These are phyloP conservation scores for Crucihimalaya himalaica DNA, from an alignment of 345 rosid species.

Conservation along the genomic window DNA sequence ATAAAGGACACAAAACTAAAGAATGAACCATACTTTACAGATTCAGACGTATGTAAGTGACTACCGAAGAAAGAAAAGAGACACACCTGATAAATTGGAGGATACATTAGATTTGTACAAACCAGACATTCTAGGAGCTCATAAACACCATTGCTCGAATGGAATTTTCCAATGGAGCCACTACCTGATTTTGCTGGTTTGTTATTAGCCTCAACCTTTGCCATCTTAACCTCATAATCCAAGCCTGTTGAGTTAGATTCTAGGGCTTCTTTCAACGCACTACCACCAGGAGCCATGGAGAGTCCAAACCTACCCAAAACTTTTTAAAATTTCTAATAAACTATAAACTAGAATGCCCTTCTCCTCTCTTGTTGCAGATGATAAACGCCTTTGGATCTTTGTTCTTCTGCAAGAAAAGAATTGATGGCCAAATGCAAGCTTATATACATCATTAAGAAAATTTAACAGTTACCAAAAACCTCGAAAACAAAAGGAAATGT, in stretches of 20 bases:
- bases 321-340: not conserved
- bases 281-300: constrained; percentile 63
- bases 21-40: not conserved
- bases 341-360: constrained; percentile 15
- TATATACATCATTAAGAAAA: constrained; percentile 15
- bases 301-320: constrained; percentile 15
- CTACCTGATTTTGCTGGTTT: constrained; percentile 52
- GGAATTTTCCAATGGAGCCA: constrained; percentile 48
- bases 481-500: not conserved
- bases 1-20: not conserved
- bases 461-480: constrained; percentile 14
- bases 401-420: constrained; percentile 25
- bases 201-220: constrained; percentile 46
- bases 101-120: constrained; percentile 77
- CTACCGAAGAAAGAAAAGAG: not conserved
- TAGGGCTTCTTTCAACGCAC: constrained; percentile 51
- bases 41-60: not conserved
- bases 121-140: constrained; percentile 84
- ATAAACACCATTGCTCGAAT: constrained; percentile 63
- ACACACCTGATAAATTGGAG: constrained; percentile 84
- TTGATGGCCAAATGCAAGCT: constrained; percentile 20
- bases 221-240: constrained; percentile 53
- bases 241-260: constrained; percentile 49
- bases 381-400: constrained; percentile 10
- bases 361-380: constrained; percentile 8